phyloP scores from a whole-genome alignment of 2,329 filamentous ascomycete species.

The Juglanconis sp. region DNA sequence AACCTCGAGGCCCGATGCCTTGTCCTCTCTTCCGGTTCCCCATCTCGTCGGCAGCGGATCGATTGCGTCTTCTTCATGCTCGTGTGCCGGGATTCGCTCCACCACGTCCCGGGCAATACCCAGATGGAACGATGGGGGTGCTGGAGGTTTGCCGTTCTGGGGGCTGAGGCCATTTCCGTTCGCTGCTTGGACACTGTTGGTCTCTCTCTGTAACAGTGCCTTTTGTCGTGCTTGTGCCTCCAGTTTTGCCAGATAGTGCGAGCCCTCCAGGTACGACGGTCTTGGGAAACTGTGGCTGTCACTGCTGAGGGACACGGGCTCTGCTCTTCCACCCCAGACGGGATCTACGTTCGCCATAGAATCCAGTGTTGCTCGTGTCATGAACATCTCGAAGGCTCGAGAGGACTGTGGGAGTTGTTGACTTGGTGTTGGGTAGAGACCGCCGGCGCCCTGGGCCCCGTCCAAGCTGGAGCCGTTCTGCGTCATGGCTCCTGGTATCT shows the following conservation, averaged over 20 bases:
- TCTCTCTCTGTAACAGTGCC: constrained; percentile 47
- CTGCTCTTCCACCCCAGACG: constrained; percentile 10
- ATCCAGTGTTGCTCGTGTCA: constrained; percentile 25
- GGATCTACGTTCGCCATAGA: constrained; percentile 24
- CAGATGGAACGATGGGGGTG: constrained; percentile 54
- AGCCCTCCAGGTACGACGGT: constrained; percentile 78
- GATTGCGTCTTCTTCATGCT: constrained; percentile 54
- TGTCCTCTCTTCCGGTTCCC: constrained; percentile 67
- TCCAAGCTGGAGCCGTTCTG: constrained; percentile 27
- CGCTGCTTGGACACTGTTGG: constrained; percentile 40
- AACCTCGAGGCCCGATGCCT: constrained; percentile 70
- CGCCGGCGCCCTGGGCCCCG: constrained; percentile 18
- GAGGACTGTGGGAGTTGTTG: constrained; percentile 45
- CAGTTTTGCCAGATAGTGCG: constrained; percentile 73
- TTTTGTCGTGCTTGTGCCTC: constrained; percentile 67
- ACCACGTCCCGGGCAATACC: constrained; percentile 82
- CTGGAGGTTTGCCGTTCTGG: constrained; percentile 51
- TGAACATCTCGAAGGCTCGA: constrained; percentile 50
- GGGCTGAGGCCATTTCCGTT: constrained; percentile 48
- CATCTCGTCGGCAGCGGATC: constrained; percentile 75
- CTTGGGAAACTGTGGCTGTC: constrained; percentile 62
- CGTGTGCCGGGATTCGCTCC: constrained; percentile 63
- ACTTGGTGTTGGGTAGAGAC: constrained; percentile 25
- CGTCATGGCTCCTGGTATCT: constrained; percentile 18
- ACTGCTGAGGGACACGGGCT: constrained; percentile 22